These are phyloP conservation scores for Ascochyta koolunga DNA, from an alignment of 2,329 filamentous ascomycete species.

Conservation along the genomic window DNA sequence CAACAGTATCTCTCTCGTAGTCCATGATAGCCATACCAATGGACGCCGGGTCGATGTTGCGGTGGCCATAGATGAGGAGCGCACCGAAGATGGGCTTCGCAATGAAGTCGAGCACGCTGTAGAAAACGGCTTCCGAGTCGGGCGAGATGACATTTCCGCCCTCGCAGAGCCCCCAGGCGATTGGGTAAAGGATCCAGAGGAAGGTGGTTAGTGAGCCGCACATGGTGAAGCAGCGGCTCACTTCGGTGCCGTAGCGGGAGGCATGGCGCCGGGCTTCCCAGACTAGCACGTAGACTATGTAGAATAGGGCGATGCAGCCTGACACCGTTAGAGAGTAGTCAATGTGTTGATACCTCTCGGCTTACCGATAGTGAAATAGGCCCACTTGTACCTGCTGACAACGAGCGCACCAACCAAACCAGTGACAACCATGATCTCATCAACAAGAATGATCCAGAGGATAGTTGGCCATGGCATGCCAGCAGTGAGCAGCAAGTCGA, in stretches of 20 bases:
- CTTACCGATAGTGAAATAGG: constrained; percentile 64
- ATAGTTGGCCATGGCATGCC: constrained; percentile 70
- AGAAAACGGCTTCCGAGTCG: constrained; percentile 72
- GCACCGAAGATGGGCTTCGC: constrained; percentile 69
- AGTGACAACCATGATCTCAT: constrained; percentile 71
- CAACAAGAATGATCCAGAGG: constrained; percentile 65
- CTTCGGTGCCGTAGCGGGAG: constrained; percentile 58
- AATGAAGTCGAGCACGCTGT: constrained; percentile 69
- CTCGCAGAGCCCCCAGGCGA: constrained; percentile 66
- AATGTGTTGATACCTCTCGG: background rate
- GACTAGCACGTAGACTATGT: constrained; percentile 65
- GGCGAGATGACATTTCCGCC: constrained; percentile 70
- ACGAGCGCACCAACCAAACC: constrained; percentile 71
- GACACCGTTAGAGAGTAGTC: background rate
- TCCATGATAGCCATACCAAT: constrained; percentile 61
- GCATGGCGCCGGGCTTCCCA: constrained; percentile 64
- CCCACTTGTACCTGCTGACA: constrained; percentile 69
- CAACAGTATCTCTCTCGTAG: constrained; percentile 50
- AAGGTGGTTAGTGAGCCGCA: constrained; percentile 65
- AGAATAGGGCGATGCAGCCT: constrained; percentile 58
- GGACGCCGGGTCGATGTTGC: constrained; percentile 63
- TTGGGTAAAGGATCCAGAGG: constrained; percentile 69
- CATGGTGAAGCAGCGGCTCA: constrained; percentile 60
- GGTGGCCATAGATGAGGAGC: constrained; percentile 67
- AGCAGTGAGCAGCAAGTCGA: constrained; percentile 67